Base-by-base conservation (phyloP, 371 early-diverging fungal genomes). In the Mucor velutinosus region DNA sequence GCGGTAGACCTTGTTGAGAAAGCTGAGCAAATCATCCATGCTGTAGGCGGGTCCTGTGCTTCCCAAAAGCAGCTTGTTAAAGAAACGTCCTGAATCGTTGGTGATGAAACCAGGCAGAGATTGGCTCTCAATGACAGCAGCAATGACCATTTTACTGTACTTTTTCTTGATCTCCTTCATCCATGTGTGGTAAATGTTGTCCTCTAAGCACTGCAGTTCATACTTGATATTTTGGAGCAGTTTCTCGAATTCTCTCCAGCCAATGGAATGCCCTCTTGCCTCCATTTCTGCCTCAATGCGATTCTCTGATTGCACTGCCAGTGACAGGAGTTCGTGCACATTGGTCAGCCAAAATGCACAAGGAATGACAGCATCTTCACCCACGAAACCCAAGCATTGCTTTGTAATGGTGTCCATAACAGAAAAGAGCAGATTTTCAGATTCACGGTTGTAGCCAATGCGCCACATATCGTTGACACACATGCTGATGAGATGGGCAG, bases 341-440 rank as follows among this genome's bases (percentile, higher is more conserved):
- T 98, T 98, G 49, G 95, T 91, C 29, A 97, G 83, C 99, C 99
- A 98, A 80, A 95, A 95, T 57, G 87, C 81, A 51, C 87, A 84
- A 35, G 92, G 85, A 69, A 87, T 70, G 41, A 88, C 78, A 33
- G 87, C 83, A 4, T 86, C 87, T 35, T 90, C 88, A 10, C 82
- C 85, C 19, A 70, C 64, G 64, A 78, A 75, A 11, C 74, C 87
- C 75, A 89, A 77, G n/a, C 91, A 89, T 73, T 87, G 86, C 62
- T 89, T 89, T 72, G 93, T 93, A 49, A 94, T 87, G 0, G 94
- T 88, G 69, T 92, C 91, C 86, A 96, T 94, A 27, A 93, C 90
- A 49, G 92, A 89, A 73, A 91, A 88, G 78, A 96, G 81, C 30
- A 96, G 75, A 27, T 88, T 88, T 71, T 92, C 91, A 61, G 95